Percentiles rank a stretch among this genome's conserved stretches.
These are phyloP conservation scores for Platanthera guangdongensis DNA, from an alignment of 106 monocot species.

Conservation along the genomic window DNA sequence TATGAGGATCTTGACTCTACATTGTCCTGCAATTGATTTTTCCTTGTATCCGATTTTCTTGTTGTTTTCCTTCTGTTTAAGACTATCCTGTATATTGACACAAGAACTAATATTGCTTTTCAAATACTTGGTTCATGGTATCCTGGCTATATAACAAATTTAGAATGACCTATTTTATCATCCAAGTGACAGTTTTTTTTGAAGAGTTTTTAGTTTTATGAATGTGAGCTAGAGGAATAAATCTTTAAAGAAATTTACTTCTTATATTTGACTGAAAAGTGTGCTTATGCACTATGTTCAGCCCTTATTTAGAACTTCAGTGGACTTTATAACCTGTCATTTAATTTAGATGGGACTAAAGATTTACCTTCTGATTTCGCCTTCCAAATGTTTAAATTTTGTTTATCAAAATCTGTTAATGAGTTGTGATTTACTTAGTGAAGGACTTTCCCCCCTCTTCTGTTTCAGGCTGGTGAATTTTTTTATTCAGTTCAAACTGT, in stretches of 20 bases:
- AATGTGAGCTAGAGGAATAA: background rate
- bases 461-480: conserved; percentile 74
- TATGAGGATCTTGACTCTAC: background rate
- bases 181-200: background rate
- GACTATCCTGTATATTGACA: background rate
- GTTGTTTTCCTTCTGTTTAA: background rate
- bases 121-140: background rate
- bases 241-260: background rate
- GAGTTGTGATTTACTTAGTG: background rate
- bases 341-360: background rate
- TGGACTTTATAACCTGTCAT: background rate
- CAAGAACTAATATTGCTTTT: background rate
- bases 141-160: background rate
- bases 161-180: background rate
- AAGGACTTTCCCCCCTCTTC: background rate
- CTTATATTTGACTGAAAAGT: background rate
- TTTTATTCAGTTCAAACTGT: conserved; percentile 71
- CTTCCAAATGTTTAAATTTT: background rate
- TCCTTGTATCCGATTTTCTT: background rate
- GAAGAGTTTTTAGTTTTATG: background rate
- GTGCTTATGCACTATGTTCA: background rate
- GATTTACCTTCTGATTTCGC: background rate
- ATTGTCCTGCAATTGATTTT: background rate
- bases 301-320: background rate
- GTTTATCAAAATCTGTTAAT: background rate